These are phyloP conservation scores for Globisporangium acanthophoron DNA, from an alignment of 352 stramenopile genomes.

Conservation along the genomic window DNA sequence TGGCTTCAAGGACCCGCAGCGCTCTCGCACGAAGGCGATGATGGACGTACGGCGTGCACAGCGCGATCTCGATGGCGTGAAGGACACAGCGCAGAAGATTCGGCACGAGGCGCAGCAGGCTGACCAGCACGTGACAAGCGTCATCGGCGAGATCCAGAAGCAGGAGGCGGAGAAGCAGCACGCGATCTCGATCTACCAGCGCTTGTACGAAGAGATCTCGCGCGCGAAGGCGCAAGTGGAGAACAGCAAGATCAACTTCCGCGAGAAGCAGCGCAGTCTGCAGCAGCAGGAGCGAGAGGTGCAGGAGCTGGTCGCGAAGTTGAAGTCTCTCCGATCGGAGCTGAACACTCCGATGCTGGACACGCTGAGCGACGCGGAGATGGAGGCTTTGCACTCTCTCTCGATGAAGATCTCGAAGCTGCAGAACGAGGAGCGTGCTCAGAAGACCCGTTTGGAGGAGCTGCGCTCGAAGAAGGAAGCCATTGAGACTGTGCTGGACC, in stretches of 20 bases:
- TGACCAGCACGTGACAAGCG: constrained; percentile 80
- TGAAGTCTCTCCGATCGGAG: constrained; percentile 45
- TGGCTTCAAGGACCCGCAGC: constrained; percentile 92
- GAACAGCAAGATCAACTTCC: constrained; percentile 42
- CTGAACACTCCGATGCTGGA: constrained; percentile 76
- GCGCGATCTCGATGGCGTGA: constrained; percentile 59
- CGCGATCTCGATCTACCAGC: constrained; percentile 61
- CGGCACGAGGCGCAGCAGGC: constrained; percentile 87
- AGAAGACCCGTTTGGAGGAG: constrained; percentile 81
- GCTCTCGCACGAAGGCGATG: constrained; percentile 72
- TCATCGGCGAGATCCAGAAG: constrained; percentile 85
- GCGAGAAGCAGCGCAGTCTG: constrained; percentile 52
- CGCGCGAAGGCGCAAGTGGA: constrained; percentile 73
- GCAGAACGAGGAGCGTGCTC: constrained; percentile 83
- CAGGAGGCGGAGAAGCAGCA: constrained; percentile 75
- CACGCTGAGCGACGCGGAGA: constrained; percentile 47
- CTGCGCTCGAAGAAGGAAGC: constrained; percentile 84
- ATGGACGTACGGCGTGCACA: constrained; percentile 82
- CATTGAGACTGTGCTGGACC: constrained; percentile 86
- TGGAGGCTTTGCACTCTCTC: constrained; percentile 46
- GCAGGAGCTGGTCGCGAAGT: constrained; percentile 47
- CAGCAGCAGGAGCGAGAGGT: constrained; percentile 61
- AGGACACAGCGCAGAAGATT: constrained; percentile 74
- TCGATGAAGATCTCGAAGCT: constrained; percentile 68
- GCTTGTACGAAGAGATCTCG: constrained; percentile 79